phyloP scores from a whole-genome alignment of 441 rosid species.

The Breynia disticha region DNA sequence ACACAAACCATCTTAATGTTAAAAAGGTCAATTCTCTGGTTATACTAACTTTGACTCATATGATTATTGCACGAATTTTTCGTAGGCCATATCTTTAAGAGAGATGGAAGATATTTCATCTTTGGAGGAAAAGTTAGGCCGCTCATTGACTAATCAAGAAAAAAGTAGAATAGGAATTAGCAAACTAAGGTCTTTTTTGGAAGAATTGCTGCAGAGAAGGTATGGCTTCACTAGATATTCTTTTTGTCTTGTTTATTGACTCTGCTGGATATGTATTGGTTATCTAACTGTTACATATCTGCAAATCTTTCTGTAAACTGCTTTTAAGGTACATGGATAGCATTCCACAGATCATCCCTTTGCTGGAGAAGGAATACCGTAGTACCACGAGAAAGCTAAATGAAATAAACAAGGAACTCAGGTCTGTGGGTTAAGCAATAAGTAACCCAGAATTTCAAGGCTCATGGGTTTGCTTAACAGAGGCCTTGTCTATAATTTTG shows the following conservation, averaged over 20 bases:
- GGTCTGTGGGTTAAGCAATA: conserved; percentile 30
- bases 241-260: not conserved
- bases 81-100: conserved; percentile 60
- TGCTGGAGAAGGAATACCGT: conserved; percentile 82
- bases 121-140: conserved; percentile 81
- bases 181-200: conserved; percentile 77
- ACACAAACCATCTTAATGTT: too few relatives aligned
- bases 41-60: too few relatives aligned
- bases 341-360: conserved; percentile 85
- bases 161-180: conserved; percentile 81
- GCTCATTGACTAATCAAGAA: conserved; percentile 67
- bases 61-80: not conserved
- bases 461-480: not conserved
- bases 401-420: conserved; percentile 75
- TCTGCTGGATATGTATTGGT: not conserved
- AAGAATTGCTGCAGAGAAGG: conserved; percentile 86
- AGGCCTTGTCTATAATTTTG: not conserved
- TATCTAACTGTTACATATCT: conserved; percentile 1
- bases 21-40: too few relatives aligned
- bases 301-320: conserved; percentile 13
- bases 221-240: conserved; percentile 9
- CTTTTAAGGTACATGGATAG: conserved; percentile 74
- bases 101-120: conserved; percentile 65
- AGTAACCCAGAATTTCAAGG: conserved; percentile 1
- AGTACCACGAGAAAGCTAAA: conserved; percentile 56